Conservation (phyloP, 345 rosid species). For the Rhodamnia rubescens region DNA sequence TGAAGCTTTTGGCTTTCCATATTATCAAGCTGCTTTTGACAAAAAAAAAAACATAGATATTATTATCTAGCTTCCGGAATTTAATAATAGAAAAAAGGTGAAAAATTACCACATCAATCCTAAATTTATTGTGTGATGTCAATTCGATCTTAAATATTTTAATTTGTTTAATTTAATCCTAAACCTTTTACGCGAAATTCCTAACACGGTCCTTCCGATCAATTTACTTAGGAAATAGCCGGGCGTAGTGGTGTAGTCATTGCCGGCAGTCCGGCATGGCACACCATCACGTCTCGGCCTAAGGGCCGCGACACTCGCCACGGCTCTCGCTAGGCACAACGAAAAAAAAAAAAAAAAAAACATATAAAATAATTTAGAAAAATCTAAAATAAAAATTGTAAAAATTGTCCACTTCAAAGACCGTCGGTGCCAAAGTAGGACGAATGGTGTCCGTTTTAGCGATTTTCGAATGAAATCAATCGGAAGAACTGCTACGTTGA, state of each 20-base stretch:
- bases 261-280: rapidly evolving
- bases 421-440: rapidly evolving
- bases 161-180: not conserved
- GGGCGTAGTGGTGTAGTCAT: rapidly evolving
- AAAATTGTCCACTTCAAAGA: rapidly evolving
- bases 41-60: no score
- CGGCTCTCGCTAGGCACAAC: rapidly evolving
- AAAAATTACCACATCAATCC: not conserved
- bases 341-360: no score
- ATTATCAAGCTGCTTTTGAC: no score
- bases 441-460: rapidly evolving
- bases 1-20: not conserved
- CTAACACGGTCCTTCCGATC: rapidly evolving
- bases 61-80: not conserved
- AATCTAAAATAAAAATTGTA: not conserved
- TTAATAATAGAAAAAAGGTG: not conserved
- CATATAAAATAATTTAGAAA: not conserved
- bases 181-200: rapidly evolving
- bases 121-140: not conserved
- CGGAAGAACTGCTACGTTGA: rapidly evolving
- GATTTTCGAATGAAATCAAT: rapidly evolving
- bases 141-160: not conserved
- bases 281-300: rapidly evolving
- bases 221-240: rapidly evolving
- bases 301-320: rapidly evolving